Base-by-base conservation (phyloP, 306 rosid species). In the Geum urbanum region DNA sequence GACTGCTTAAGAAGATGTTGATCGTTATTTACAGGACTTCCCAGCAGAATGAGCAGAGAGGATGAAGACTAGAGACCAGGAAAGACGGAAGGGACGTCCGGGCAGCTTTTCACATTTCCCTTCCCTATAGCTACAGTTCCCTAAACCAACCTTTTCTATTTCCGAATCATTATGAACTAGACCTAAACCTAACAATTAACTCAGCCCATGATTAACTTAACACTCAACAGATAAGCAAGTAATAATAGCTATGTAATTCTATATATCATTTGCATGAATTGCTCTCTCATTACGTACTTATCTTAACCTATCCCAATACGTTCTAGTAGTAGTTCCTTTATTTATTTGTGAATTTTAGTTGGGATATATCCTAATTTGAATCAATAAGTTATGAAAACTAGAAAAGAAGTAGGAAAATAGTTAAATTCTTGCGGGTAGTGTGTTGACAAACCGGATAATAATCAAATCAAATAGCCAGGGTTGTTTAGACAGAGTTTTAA, bases 81-180 rank as follows among this genome's bases (percentile, higher is more conserved):
- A 58, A 58, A 58, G 63, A 58, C 18, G 37, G 63, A 32, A 58
- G 63, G 63, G 63, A 58, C 63, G 43, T 58, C 7, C 16, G 6
- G 41, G 3, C 63, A 32, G 43, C 44, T 58, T 58, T 56, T 58
- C 44, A 27, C 43, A 27, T 58, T 58, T 32, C 41, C 40, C 20
- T 50, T 46, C 76, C 43, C 48, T 54, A 11, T 19, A 27, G 27
- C 56, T 44, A 14, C 60, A 22, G 58, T 41, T 37, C 61, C 24
- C 10, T 3, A 16, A 24, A 49, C 18, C 39, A n/a, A 60, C 40
- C 27, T 59, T 61, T 63, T 65, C 3, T 43, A 57, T 8, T 59
- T 61, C 43, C 45, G 35, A 65, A 79, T 74, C 74, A 74, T 79
- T 70, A 70, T 65, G 73, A 72, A 65, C 35, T 65, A 64, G 73